These are phyloP conservation scores for Penicillium sp. DNA, from an alignment of 2,329 filamentous ascomycete genomes.

Conservation along the genomic window DNA sequence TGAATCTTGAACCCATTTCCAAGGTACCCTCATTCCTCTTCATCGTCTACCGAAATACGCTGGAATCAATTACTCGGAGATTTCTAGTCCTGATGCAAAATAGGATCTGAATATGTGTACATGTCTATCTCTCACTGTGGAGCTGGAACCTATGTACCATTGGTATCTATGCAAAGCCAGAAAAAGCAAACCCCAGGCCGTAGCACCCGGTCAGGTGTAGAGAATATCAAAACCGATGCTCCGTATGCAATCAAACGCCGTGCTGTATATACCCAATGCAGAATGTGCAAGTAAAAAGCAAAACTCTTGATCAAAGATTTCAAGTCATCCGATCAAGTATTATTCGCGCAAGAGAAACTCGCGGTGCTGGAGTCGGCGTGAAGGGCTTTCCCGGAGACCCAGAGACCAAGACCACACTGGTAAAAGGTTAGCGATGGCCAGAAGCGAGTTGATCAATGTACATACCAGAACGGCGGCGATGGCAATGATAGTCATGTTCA, in stretches of 20 bases:
- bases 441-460: not conserved
- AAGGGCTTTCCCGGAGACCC: conserved; percentile 37
- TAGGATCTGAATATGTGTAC: not conserved
- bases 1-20: too few species aligned
- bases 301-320: not conserved
- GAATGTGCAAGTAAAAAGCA: not conserved
- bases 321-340: conserved; percentile 19
- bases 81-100: too few species aligned
- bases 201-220: not conserved
- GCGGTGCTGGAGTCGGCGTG: conserved; percentile 33
- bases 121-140: not conserved
- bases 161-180: not conserved
- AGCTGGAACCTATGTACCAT: not conserved
- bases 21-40: too few species aligned
- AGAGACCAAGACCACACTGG: conserved; percentile 36
- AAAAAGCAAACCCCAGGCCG: not conserved
- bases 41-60: too few species aligned
- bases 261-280: not conserved
- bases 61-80: too few species aligned
- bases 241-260: not conserved
- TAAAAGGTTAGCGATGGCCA: not conserved
- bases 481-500: conserved; percentile 28
- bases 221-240: not conserved
- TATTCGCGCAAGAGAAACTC: conserved; percentile 37
- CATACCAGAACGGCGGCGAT: conserved; percentile 23